A percentile compares a stretch with the other conserved stretches of the same genome.
phyloP scores from a whole-genome alignment of 2,329 filamentous ascomycete species.

The Emergomyces pasteurianus region DNA sequence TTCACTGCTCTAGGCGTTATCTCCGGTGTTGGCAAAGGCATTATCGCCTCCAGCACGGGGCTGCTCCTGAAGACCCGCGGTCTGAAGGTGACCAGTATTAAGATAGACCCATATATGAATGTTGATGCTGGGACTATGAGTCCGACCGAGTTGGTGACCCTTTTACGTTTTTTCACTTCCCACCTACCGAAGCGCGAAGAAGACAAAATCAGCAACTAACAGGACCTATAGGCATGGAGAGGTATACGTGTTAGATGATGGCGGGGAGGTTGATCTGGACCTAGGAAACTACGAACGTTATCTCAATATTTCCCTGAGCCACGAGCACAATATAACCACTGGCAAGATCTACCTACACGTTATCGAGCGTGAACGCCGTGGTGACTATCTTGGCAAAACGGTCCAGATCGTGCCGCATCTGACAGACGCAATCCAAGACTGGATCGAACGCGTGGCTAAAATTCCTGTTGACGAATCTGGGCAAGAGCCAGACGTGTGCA shows the following conservation, averaged over 20 bases:
- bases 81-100: slow-evolving; percentile 59
- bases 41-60: slow-evolving; percentile 63
- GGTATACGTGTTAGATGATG: slow-evolving; percentile 76
- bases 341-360: slow-evolving; percentile 92
- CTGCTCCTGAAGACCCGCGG: slow-evolving; percentile 70
- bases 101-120: slow-evolving; percentile 64
- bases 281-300: slow-evolving; percentile 71
- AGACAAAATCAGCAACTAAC: not conserved
- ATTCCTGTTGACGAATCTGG: slow-evolving; percentile 78
- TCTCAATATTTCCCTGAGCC: slow-evolving; percentile 66
- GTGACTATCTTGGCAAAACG: slow-evolving; percentile 77
- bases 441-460: slow-evolving; percentile 75
- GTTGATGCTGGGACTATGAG: slow-evolving; percentile 65
- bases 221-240: slow-evolving; percentile 58
- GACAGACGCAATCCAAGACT: slow-evolving; percentile 68
- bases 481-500: slow-evolving; percentile 80
- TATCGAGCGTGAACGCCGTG: slow-evolving; percentile 59
- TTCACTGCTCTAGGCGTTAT: slow-evolving; percentile 29
- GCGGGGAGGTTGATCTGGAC: slow-evolving; percentile 64
- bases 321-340: slow-evolving; percentile 92
- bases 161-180: slow-evolving; percentile 2
- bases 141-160: slow-evolving; percentile 44
- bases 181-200: not conserved
- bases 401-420: slow-evolving; percentile 80
- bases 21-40: slow-evolving; percentile 46